phyloP scores from a whole-genome alignment of 176 grass and related monocot species.

The Metroxylon sagu region DNA sequence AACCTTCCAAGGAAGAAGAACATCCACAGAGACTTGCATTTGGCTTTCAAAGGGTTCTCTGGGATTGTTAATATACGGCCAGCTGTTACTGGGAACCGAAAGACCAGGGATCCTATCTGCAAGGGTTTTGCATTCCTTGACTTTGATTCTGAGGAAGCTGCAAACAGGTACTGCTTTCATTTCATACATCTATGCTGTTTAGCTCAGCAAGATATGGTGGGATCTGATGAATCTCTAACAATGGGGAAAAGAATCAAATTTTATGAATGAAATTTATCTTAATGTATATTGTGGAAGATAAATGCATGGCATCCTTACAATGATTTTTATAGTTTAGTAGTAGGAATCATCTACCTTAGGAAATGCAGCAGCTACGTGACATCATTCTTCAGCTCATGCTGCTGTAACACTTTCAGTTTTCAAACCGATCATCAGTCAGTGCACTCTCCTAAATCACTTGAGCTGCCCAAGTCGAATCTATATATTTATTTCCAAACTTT shows the following conservation, averaged over 20 bases:
- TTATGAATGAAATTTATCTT: too few relatives aligned
- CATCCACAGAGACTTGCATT: constrained; percentile 77
- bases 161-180: constrained; percentile 40
- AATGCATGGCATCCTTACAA: too few relatives aligned
- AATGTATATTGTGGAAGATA: too few relatives aligned
- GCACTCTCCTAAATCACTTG: too few relatives aligned
- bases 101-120: constrained; percentile 86
- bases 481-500: too few relatives aligned
- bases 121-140: constrained; percentile 82
- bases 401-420: too few relatives aligned
- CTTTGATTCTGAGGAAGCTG: constrained; percentile 53
- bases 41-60: constrained; percentile 82
- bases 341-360: too few relatives aligned
- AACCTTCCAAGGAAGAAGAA: constrained; percentile 49
- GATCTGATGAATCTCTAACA: not conserved
- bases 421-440: too few relatives aligned
- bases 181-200: not conserved
- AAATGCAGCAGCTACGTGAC: too few relatives aligned
- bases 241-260: not conserved
- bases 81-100: constrained; percentile 64
- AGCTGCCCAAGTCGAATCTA: too few relatives aligned
- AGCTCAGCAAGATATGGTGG: not conserved
- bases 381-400: too few relatives aligned
- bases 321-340: too few relatives aligned
- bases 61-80: constrained; percentile 56